Base-by-base conservation (phyloP, 2,329 filamentous ascomycete genomes). In the Pyrenophora seminiperda region DNA sequence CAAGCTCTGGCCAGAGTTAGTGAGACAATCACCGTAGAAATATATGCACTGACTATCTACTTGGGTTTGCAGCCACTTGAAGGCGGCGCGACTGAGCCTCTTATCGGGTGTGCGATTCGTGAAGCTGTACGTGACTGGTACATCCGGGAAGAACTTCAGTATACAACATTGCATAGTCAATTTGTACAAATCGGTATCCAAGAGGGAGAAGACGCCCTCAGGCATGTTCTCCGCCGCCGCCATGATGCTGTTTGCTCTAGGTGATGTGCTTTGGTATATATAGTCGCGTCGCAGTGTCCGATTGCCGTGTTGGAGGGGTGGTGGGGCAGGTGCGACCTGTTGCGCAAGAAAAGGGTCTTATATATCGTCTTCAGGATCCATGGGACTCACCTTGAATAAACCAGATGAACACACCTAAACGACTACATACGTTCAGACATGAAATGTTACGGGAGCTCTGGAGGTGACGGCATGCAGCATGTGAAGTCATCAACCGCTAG, bases 71-170 rank as follows among this genome's bases (percentile, higher is more conserved):
- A 99, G 81, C 94, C 94, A 99, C 40, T 81, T 80, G 75, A 90
- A 96, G 24, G 91, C 94, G 48, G 81, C 82, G 62, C 91, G 84
- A 19, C 85, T 96, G 51, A 99, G 80, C 72, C 92, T 91, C 85
- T 97, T 96, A 54, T 96, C 86, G 6, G 91, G 90, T 1, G 94
- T 99, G 41, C 94, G 88, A 72, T 99, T 99, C 42, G 91, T 97
- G 76, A 95, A 97, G 52, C 89, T 85, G 70, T 97, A 99, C 2
- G 90, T 91, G 50, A 97, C 94, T 36, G 87, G 83, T 64, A 73
- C 77, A 50, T 92, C 81, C 27, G 88, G 88, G 74, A 96, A 97
- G 78, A 92, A 95, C 75, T 95, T 95, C 62, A 95, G 83, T 59
- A 97, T 88, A 54, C 72, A 75, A 44, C 73, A 96, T 87, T 99